Evolutionary conservation across 2,329 filamentous ascomycete species (phyloP), one percentile per base, ranked within the genome.

Genomic region (Penicillium rolfsii): DNA sequence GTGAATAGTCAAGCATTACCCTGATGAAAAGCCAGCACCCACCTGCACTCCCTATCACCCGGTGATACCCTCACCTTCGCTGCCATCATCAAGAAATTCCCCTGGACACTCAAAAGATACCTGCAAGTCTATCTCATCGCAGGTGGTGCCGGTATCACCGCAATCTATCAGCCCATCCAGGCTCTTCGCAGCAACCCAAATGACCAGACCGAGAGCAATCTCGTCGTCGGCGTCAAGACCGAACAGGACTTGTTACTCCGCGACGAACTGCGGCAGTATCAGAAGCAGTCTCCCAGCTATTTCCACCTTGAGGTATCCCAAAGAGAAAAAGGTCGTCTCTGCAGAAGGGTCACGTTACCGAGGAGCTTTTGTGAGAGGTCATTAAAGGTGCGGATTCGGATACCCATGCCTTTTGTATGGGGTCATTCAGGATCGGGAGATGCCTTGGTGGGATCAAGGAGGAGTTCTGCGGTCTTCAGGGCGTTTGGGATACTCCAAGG

Each of bases 61-160:
- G 89, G 88, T 33, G 83, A 89, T 63, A 81, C 76, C 2, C 78
- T 91, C 12, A 82, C 81, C 45, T 86, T 91, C 67, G 79, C 83
- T 5, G 79, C 80, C 0, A 79, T 84, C 4, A 75, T 91, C 4
- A 80, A 79, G 19, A 84, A 81, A 28, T 84, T 84, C 71, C 68
- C 74, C 36, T 89, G 85, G 83, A 82, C 78, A 24, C 77, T 83
- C 30, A 79, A 79, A 57, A 67, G 74, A 55, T 69, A 76, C 77
- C 71, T 79, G 74, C 81, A 84, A 63, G 74, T 91, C n/a, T 83
- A 85, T 2, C 80, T 91, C 41, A 84, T 91, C 46, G 89, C 89
- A 0, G 89, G 89, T 48, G 89, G 89, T 12, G 88, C 87, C 0
- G 89, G 89, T 19, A 90, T 92, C 64, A 91, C 89, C 0, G 89